Conservation (phyloP, 116 monocot genomes). For the Iris pallida region DNA sequence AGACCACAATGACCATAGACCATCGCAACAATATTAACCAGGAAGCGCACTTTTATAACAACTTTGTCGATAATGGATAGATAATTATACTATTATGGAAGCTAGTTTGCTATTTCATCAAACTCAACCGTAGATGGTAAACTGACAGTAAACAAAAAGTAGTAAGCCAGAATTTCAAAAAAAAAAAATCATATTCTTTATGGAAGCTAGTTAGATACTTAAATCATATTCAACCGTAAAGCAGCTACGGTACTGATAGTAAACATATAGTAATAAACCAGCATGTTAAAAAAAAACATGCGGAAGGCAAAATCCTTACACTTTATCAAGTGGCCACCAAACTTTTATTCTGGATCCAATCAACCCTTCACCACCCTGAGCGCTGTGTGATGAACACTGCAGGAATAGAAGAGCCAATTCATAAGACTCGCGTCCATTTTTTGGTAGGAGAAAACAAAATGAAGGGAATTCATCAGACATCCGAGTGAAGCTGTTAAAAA, state of each 20-base stretch:
- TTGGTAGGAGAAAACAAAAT: neutral
- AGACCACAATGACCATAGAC: too few relatives aligned
- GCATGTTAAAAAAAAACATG: neutral
- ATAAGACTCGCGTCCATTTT: neutral
- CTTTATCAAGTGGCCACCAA: constrained; percentile 96
- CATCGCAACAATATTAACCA: too few relatives aligned
- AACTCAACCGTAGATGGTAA: too few relatives aligned
- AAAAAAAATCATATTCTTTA: too few relatives aligned
- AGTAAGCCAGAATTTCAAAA: too few relatives aligned
- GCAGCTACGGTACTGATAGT: too few relatives aligned
- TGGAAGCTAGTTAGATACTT: neutral
- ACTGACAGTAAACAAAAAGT: neutral
- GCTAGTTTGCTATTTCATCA: too few relatives aligned
- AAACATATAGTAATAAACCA: neutral
- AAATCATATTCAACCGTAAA: neutral
- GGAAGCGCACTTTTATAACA: too few relatives aligned
- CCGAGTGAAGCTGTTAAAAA: neutral
- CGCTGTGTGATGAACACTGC: constrained; percentile 59
- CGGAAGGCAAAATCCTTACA: constrained; percentile 36
- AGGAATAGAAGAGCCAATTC: constrained; percentile 4
- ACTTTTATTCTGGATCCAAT: constrained; percentile 77
- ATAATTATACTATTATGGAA: too few relatives aligned
- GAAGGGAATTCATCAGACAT: neutral
- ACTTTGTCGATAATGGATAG: too few relatives aligned
- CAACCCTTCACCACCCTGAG: constrained; percentile 31